phyloP scores from a whole-genome alignment of 441 rosid genomes.

The Hura crepitans region DNA sequence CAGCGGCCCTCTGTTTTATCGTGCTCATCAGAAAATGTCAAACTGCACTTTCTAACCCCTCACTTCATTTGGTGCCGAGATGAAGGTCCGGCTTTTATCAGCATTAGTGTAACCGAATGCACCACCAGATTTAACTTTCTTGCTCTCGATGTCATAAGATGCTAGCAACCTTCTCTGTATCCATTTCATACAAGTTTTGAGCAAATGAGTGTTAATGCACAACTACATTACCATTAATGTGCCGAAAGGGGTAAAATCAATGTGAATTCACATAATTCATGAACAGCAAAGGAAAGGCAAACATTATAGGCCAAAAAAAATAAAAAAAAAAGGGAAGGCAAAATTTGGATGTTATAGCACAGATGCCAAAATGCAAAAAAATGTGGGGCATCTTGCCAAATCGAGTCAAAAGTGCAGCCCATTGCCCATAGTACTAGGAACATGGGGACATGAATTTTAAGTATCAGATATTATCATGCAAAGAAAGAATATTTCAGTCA shows the following conservation, averaged over 20 bases:
- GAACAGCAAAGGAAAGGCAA: neutral
- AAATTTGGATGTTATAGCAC: no score
- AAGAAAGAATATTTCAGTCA: neutral
- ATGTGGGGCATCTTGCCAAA: neutral
- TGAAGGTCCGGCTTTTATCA: slow-evolving; percentile 21
- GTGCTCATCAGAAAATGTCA: neutral
- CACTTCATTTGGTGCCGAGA: slow-evolving; percentile 30
- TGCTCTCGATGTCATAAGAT: slow-evolving; percentile 28
- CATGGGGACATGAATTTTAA: no score
- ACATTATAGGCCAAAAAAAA: no score
- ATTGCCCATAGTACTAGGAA: neutral
- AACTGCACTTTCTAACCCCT: neutral
- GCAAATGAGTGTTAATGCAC: neutral
- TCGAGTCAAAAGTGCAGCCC: no score
- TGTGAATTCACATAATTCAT: neutral
- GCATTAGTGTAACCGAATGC: neutral
- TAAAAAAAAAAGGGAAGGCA: no score
- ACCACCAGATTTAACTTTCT: slow-evolving; percentile 21
- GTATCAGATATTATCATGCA: neutral
- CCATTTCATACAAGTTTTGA: neutral
- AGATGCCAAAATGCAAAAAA: no score
- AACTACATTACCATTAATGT: neutral
- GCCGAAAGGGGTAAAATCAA: no score
- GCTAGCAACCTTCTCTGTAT: slow-evolving; percentile 55
- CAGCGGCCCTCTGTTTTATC: neutral